A percentile compares a stretch with the other conserved stretches of the same genome.
phyloP scores from a whole-genome alignment of 2,329 filamentous ascomycete genomes.

The Myriosclerotinia curreyana region DNA sequence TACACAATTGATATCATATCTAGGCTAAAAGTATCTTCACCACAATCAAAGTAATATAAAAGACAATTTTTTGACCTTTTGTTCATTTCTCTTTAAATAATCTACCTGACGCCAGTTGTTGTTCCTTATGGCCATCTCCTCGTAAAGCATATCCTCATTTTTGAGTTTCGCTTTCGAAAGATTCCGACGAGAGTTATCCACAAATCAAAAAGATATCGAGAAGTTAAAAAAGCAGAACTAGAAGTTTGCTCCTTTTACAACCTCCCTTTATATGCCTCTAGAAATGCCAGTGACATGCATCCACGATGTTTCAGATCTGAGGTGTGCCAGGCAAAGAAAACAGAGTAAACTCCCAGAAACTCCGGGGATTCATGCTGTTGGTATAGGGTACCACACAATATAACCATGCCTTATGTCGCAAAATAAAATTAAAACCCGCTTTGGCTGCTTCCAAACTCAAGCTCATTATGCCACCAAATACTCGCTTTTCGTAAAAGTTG shows the following conservation, averaged over 20 bases:
- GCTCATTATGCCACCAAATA: constrained; percentile 13
- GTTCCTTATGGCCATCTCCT: constrained; percentile 4
- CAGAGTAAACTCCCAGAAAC: constrained; percentile 28
- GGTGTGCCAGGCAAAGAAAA: constrained; percentile 9
- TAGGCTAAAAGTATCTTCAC: background rate
- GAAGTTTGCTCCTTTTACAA: constrained; percentile 5
- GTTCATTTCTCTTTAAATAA: constrained; percentile 15
- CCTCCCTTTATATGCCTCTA: constrained; percentile 14
- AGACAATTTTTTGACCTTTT: background rate
- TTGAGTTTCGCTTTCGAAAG: constrained; percentile 8
- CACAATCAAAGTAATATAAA: background rate
- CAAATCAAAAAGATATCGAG: constrained; percentile 10
- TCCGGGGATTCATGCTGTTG: constrained; percentile 31
- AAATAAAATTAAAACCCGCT: constrained; percentile 18
- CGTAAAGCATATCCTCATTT: constrained; percentile 20
- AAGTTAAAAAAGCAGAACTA: constrained; percentile 19
- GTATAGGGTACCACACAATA: constrained; percentile 26
- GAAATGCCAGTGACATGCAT: constrained; percentile 13
- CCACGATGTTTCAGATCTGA: constrained; percentile 11
- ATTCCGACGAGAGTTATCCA: constrained; percentile 9
- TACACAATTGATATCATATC: background rate
- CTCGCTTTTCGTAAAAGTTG: constrained; percentile 20
- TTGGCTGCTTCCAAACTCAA: constrained; percentile 15
- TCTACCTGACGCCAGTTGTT: constrained; percentile 24
- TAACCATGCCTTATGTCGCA: constrained; percentile 26